A percentile compares a stretch with the other conserved stretches of the same genome.
phyloP scores from a whole-genome alignment of 2,329 filamentous ascomycete genomes.

The Aspergillus ochraceus region DNA sequence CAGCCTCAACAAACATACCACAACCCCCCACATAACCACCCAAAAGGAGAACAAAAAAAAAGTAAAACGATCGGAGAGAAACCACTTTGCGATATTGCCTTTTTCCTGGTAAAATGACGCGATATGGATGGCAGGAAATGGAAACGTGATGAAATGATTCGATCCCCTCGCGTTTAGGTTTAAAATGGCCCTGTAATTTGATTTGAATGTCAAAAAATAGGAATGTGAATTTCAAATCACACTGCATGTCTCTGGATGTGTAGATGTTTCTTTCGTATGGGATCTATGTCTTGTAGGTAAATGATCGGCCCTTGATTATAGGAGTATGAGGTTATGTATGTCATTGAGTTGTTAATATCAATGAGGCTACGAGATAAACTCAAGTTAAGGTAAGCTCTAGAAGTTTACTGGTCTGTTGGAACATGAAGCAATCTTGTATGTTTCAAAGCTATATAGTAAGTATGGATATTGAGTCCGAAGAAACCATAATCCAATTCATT shows the following conservation, averaged over 20 bases:
- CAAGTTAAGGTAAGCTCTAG: too few species aligned
- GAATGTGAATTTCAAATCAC: slow-evolving; percentile 16
- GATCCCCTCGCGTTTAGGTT: slow-evolving; percentile 12
- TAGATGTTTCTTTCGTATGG: background rate
- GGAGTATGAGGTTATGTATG: too few species aligned
- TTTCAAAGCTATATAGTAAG: too few species aligned
- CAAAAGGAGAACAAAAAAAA: background rate
- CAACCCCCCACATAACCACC: background rate
- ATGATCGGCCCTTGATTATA: too few species aligned
- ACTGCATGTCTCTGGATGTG: background rate
- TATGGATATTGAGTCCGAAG: too few species aligned
- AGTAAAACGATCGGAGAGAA: slow-evolving; percentile 4
- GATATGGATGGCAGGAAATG: slow-evolving; percentile 10
- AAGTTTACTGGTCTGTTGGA: too few species aligned
- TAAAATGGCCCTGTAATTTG: slow-evolving; percentile 30
- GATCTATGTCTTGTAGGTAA: background rate
- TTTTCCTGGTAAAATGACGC: slow-evolving; percentile 4
- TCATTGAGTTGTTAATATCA: too few species aligned
- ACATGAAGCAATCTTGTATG: too few species aligned
- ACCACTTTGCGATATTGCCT: slow-evolving; percentile 5
- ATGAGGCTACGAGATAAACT: too few species aligned
- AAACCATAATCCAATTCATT: too few species aligned
- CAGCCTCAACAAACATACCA: background rate
- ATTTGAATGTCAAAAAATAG: slow-evolving; percentile 32
- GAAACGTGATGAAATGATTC: slow-evolving; percentile 10